These are phyloP conservation scores for Mycena galopus DNA, from an alignment of 768 basidiomycete genomes.

Conservation along the genomic window DNA sequence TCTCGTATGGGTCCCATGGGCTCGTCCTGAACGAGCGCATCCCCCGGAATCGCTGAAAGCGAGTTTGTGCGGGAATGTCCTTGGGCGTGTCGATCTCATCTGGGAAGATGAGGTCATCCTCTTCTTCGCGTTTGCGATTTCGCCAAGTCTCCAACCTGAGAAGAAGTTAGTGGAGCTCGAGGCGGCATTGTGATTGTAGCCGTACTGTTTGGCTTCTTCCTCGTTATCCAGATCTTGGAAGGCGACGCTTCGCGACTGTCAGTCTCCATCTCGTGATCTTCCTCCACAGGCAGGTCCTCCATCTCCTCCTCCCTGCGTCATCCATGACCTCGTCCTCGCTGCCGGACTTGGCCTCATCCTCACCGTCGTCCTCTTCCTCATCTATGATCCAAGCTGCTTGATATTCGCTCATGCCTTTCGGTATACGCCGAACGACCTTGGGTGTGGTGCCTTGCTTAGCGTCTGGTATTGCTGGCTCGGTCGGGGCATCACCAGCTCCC, in stretches of 20 bases:
- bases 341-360: conserved; percentile 51
- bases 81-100: conserved; percentile 97
- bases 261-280: conserved; percentile 67
- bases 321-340: conserved; percentile 56
- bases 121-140: conserved; percentile 78
- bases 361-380: conserved; percentile 76
- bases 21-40: conserved; percentile 94
- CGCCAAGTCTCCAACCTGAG: conserved; percentile 78
- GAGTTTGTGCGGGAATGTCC: conserved; percentile 79
- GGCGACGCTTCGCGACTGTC: conserved; percentile 63
- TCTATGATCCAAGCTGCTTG: conserved; percentile 98
- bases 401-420: conserved; percentile 96
- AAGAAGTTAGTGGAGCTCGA: conserved; percentile 17
- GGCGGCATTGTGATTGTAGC: conserved; percentile 47
- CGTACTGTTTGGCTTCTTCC: conserved; percentile 88
- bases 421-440: conserved; percentile 83
- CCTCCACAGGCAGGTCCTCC: conserved; percentile 69
- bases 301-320: conserved; percentile 69
- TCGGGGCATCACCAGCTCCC: conserved; percentile 46
- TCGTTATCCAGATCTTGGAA: conserved; percentile 87
- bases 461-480: conserved; percentile 64
- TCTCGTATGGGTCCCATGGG: conserved; percentile 98
- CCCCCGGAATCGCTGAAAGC: conserved; percentile 95
- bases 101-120: conserved; percentile 89
- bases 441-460: conserved; percentile 82